phyloP scores from a whole-genome alignment of 495 filamentous ascomycete genomes.

The Chaetomium cochliodes region DNA sequence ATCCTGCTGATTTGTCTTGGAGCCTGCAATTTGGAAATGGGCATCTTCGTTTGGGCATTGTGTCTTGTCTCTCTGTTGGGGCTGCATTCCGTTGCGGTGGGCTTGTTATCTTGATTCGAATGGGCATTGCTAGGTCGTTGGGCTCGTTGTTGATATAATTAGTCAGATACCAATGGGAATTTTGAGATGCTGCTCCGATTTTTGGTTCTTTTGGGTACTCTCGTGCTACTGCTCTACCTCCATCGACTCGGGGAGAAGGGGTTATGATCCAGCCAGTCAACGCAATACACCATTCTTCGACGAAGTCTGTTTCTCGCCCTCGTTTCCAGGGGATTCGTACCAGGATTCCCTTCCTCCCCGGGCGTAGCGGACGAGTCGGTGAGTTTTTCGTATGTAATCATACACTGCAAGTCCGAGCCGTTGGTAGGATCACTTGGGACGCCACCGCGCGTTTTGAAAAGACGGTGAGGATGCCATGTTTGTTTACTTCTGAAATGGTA shows the following conservation, averaged over 20 bases:
- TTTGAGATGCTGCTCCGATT: no score
- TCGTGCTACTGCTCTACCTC: no score
- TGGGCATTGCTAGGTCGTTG: background rate
- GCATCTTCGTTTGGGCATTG: constrained; percentile 8
- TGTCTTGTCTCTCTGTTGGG: background rate
- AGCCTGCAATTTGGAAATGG: constrained; percentile 3
- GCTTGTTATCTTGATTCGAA: background rate
- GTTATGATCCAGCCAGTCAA: no score
- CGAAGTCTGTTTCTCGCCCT: no score
- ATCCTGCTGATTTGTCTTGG: background rate
- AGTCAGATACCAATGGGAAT: no score
- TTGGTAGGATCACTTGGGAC: background rate
- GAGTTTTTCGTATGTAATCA: background rate
- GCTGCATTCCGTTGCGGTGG: background rate
- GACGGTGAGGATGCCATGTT: background rate
- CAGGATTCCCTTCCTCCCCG: background rate
- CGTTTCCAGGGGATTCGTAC: no score
- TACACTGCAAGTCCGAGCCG: background rate
- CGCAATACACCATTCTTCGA: no score
- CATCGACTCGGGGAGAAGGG: no score
- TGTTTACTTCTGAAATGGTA: background rate
- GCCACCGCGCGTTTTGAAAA: background rate
- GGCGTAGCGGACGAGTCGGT: background rate
- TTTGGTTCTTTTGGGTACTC: no score
- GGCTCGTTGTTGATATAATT: background rate